Evolutionary conservation across 495 filamentous ascomycete species (phyloP), one percentile per base, ranked within the genome.

Genomic region (Neurospora tetraspora): DNA sequence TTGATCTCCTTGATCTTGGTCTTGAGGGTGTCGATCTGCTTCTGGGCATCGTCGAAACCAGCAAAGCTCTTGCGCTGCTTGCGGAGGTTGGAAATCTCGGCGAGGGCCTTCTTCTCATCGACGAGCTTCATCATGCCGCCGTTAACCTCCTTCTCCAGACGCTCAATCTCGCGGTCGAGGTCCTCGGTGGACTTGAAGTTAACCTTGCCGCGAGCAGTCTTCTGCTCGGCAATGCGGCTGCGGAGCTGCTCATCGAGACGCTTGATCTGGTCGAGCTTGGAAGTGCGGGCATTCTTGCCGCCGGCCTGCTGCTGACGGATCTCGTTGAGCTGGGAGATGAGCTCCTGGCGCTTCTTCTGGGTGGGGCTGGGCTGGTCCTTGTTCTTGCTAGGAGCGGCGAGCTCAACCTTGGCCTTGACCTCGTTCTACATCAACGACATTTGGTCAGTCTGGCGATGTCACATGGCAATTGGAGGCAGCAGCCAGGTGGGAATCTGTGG

Each of bases 31-130:
- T 94, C 91, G 78, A 99, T 98, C 31, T 84, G 85, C 85, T 93
- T 93, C 82, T 98, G 92, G 27, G 86, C 83, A 43, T 92, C 90
- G 23, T 95, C 92, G 78, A 98, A 90, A 42, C 88, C 88, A 68
- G 89, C 89, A 77, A 98, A 97, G 81, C 88, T 90, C 89, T 97
- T 98, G 81, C 91, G 91, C 80, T 92, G 90, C 86, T 94, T 97
- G 79, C 92, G 89, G 74, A 98, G 84, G 80, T 82, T 92, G 68
- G 91, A 91, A 71, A 96, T 89, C 75, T 97, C 93, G 23, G 87
- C 81, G 1, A 98, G 85, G 6, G 94, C 92, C 87, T 97, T 98
- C 87, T 93, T 95, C 88, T 98, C 96, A 73, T 98, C 96, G 5
- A 98, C 96, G 71, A 99, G 81, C 77, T 93, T 96, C 90, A 98